A percentile compares a stretch with the other conserved stretches of the same genome.
phyloP scores from a whole-genome alignment of 371 early-diverging fungal species.

The Parasitella parasitica region DNA sequence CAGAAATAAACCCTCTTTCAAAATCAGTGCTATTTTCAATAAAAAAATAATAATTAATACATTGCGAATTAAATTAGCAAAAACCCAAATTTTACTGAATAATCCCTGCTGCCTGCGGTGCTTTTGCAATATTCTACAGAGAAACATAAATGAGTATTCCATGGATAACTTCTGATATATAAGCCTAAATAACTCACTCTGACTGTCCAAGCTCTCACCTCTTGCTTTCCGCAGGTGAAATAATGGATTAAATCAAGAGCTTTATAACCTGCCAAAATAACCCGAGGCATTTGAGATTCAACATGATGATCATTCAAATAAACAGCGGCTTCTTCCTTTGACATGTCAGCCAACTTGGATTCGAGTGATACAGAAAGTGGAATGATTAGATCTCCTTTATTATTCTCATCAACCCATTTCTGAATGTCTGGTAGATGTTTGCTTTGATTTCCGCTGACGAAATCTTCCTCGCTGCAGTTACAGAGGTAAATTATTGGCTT shows the following conservation, averaged over 20 bases:
- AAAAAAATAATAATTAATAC: constrained; percentile 27
- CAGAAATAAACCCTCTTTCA: constrained; percentile 88
- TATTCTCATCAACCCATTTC: constrained; percentile 87
- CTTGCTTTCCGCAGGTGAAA: constrained; percentile 89
- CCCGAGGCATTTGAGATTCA: constrained; percentile 67
- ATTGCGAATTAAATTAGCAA: neutral
- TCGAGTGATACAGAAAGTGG: constrained; percentile 89
- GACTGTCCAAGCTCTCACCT: constrained; percentile 85
- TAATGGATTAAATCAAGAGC: constrained; percentile 86
- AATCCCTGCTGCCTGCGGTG: constrained; percentile 93
- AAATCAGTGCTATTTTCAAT: constrained; percentile 71
- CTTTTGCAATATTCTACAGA: constrained; percentile 68
- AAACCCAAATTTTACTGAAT: constrained; percentile 57
- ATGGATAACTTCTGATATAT: neutral
- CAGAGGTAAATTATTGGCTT: constrained; percentile 95
- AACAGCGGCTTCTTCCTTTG: constrained; percentile 42
- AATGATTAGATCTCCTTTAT: constrained; percentile 81
- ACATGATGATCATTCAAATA: constrained; percentile 36
- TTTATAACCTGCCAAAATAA: constrained; percentile 86
- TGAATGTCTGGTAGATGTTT: constrained; percentile 64
- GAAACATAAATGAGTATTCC: neutral
- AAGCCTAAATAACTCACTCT: constrained; percentile 41
- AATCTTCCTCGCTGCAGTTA: constrained; percentile 81
- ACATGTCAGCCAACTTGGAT: constrained; percentile 48
- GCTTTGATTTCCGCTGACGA: constrained; percentile 45